Evolutionary conservation across 2,329 filamentous ascomycete species (phyloP).

Genomic region (Fusarium staphyleae): DNA sequence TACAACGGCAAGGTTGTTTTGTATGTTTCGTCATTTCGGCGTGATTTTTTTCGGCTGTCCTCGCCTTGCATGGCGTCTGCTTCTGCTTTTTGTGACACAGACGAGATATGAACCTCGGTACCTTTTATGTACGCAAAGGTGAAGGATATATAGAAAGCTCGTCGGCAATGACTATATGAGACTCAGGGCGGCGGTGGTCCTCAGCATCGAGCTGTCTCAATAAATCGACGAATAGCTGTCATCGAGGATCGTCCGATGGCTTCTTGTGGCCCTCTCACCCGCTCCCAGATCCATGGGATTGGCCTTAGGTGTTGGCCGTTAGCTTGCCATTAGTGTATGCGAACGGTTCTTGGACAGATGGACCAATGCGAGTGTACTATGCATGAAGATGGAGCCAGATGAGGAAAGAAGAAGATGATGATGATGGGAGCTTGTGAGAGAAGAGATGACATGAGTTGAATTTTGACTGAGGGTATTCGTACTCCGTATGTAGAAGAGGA

Average conservation of each 20-base stretch:
- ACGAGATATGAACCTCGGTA: conserved; percentile 5
- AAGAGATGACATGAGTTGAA: neutral
- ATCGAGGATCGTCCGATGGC: neutral
- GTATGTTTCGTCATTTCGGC: conserved; percentile 17
- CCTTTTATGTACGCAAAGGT: neutral
- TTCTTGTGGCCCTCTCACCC: neutral
- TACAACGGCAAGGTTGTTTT: conserved; percentile 28
- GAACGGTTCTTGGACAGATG: conserved; percentile 7
- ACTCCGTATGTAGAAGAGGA: too few relatives aligned
- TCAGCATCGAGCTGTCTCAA: neutral
- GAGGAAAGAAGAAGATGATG: too few relatives aligned
- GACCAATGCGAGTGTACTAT: neutral
- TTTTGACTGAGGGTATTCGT: too few relatives aligned
- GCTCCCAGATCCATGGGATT: conserved; percentile 4
- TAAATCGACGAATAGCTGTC: neutral
- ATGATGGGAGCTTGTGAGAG: neutral
- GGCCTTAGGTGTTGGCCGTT: conserved; percentile 2
- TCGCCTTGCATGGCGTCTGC: conserved; percentile 9
- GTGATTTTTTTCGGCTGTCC: neutral
- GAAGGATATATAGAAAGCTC: too few relatives aligned
- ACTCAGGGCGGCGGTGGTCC: neutral
- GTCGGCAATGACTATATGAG: neutral
- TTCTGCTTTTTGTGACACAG: neutral
- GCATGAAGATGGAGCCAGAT: neutral
- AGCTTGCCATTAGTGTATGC: neutral